A percentile compares a stretch with the other conserved stretches of the same genome.
phyloP scores from a whole-genome alignment of 1,284 basidiomycete species.

The Microbotryum lychnidis-dioicae region DNA sequence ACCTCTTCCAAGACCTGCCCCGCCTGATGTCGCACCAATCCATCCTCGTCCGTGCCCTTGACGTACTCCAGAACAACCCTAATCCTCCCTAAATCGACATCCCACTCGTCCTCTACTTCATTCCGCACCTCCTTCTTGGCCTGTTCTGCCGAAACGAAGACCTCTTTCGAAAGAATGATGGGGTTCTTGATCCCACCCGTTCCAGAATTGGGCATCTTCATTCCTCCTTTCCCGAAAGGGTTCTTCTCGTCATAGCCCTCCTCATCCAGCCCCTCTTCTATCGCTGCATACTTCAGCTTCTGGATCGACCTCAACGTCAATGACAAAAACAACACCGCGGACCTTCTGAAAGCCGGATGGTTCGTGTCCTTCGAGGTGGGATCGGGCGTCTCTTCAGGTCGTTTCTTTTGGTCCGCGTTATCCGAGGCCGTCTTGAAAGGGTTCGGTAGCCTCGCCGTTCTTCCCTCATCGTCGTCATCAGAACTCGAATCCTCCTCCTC shows the following conservation, averaged over 20 bases:
- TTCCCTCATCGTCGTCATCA: constrained; percentile 6
- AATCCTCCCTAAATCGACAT: constrained; percentile 44
- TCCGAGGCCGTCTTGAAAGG: constrained; percentile 2
- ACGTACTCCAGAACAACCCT: constrained; percentile 62
- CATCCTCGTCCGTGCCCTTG: constrained; percentile 61
- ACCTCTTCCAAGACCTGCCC: constrained; percentile 55
- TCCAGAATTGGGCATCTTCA: constrained; percentile 23
- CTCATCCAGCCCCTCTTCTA: constrained; percentile 36
- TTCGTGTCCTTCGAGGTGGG: constrained; percentile 55
- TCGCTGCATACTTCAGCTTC: constrained; percentile 30
- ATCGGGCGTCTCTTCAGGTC: constrained; percentile 44
- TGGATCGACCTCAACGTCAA: constrained; percentile 46
- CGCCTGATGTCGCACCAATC: constrained; percentile 66
- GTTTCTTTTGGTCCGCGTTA: not conserved
- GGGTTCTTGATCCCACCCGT: not conserved
- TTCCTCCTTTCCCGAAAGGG: constrained; percentile 5
- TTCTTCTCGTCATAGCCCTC: not conserved
- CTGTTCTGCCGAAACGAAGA: no score
- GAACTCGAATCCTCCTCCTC: not conserved
- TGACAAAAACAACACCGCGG: constrained; percentile 68
- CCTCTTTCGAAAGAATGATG: no score
- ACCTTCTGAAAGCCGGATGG: constrained; percentile 68
- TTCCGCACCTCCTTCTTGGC: constrained; percentile 4
- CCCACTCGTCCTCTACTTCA: constrained; percentile 40
- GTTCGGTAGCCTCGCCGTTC: constrained; percentile 5